These are phyloP conservation scores for Spizellomyces sp. DNA, from an alignment of 192 early-diverging fungal species.

Conservation along the genomic window DNA sequence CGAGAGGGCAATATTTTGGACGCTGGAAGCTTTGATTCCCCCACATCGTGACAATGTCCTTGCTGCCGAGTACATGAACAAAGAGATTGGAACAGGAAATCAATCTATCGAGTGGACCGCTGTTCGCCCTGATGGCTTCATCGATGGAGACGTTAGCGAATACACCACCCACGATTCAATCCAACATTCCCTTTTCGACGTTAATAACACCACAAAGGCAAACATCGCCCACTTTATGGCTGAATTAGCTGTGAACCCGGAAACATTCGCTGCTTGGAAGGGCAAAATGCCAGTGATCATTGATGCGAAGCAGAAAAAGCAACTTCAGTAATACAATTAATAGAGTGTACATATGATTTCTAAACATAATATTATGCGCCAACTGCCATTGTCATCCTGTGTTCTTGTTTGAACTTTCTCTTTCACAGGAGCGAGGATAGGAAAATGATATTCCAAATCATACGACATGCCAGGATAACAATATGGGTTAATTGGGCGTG, in stretches of 20 bases:
- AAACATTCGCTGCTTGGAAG: slow-evolving; percentile 10
- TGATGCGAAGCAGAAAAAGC: slow-evolving; percentile 3
- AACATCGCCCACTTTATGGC: slow-evolving; percentile 22
- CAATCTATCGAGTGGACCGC: slow-evolving; percentile 11
- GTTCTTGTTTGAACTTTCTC: too few species aligned
- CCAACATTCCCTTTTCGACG: slow-evolving; percentile 8
- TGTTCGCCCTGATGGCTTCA: slow-evolving; percentile 20
- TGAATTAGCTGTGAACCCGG: not conserved
- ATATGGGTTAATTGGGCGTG: too few species aligned
- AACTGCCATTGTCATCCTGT: too few species aligned
- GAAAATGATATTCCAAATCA: too few species aligned
- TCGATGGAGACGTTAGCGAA: not conserved
- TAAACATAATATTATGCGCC: too few species aligned
- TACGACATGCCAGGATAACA: too few species aligned
- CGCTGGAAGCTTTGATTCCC: not conserved
- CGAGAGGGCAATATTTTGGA: not conserved
- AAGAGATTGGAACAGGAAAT: slow-evolving; percentile 7
- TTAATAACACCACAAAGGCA: slow-evolving; percentile 1
- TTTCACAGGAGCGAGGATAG: too few species aligned
- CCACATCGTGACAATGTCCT: slow-evolving; percentile 1
- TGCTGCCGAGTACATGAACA: slow-evolving; percentile 4
- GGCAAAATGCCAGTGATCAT: slow-evolving; percentile 20
- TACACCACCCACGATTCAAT: not conserved
- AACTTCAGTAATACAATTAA: not conserved
- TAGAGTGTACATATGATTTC: too few species aligned